Conservation (phyloP, 805 yeast genomes). For the Hanseniaspora clermontiae region DNA sequence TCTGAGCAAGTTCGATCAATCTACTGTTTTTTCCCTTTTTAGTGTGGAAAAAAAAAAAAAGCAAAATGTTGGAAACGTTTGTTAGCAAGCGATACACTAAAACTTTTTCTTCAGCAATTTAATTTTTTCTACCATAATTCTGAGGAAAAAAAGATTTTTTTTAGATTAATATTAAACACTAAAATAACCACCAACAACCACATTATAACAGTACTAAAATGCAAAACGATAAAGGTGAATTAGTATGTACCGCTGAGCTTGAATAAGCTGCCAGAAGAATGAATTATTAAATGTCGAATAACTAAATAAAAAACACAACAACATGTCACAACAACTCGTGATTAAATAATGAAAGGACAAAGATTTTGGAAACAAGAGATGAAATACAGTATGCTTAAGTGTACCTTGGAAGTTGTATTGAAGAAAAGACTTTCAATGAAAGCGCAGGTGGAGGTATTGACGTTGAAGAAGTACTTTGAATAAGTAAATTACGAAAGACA, state of each 20-base stretch:
- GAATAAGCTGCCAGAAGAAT: not conserved
- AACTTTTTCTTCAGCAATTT: too few relatives aligned
- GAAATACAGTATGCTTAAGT: not conserved
- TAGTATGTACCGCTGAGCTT: constrained; percentile 54
- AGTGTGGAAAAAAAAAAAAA: not conserved
- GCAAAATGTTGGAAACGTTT: too few relatives aligned
- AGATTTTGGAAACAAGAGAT: not conserved
- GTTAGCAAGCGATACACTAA: not conserved
- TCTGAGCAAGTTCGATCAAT: not conserved
- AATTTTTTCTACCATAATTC: too few relatives aligned
- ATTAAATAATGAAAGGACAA: not conserved
- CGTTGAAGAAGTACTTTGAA: too few relatives aligned
- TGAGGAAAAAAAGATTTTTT: not conserved
- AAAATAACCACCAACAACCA: constrained; percentile 9
- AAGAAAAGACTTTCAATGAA: too few relatives aligned
- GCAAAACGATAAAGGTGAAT: constrained; percentile 99
- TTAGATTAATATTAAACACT: constrained; percentile 21
- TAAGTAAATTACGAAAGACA: too few relatives aligned
- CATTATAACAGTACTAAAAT: constrained; percentile 38
- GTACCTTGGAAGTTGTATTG: not conserved
- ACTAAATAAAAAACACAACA: not conserved
- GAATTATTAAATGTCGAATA: not conserved
- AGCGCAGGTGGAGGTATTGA: too few relatives aligned
- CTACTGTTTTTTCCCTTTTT: not conserved
- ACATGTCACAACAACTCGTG: not conserved